Evolutionary conservation across 2,329 filamentous ascomycete genomes (phyloP).

Genomic region (Fusarium sp.): DNA sequence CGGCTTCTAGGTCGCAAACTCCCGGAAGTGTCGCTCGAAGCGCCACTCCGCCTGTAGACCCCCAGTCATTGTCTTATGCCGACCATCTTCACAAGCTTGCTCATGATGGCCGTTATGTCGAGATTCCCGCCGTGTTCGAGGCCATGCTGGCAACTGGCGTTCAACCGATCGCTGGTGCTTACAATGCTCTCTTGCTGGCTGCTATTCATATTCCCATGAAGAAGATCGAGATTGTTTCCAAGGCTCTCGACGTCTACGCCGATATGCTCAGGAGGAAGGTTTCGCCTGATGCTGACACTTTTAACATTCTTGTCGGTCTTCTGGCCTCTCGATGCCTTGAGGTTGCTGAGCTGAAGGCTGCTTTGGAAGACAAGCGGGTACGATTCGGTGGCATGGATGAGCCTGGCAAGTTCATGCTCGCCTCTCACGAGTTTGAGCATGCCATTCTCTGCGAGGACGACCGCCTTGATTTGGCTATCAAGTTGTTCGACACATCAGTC

Average conservation of each 20-base stretch:
- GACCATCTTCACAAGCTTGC: constrained; percentile 82
- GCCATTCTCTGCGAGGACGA: constrained; percentile 89
- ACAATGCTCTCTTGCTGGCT: constrained; percentile 88
- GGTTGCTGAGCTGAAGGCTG: constrained; percentile 76
- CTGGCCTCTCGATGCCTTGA: constrained; percentile 85
- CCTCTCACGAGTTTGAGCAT: constrained; percentile 87
- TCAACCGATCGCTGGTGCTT: constrained; percentile 84
- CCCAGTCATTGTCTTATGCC: constrained; percentile 77
- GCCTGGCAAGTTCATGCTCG: constrained; percentile 86
- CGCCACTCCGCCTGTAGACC: constrained; percentile 70
- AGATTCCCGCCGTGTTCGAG: constrained; percentile 93
- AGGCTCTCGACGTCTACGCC: constrained; percentile 93
- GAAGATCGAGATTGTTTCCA: constrained; percentile 85
- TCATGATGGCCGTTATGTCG: constrained; percentile 77
- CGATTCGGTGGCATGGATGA: constrained; percentile 89
- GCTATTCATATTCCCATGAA: constrained; percentile 84
- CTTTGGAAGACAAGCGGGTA: constrained; percentile 81
- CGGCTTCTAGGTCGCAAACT: constrained; percentile 54
- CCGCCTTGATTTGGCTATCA: constrained; percentile 84
- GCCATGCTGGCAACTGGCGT: constrained; percentile 85
- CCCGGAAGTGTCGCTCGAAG: constrained; percentile 63
- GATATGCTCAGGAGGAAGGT: constrained; percentile 94
- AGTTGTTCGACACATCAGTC: constrained; percentile 83
- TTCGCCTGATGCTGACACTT: constrained; percentile 83
- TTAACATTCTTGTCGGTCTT: constrained; percentile 85